phyloP scores from a whole-genome alignment of 1,284 basidiomycete species.

The Malassezia furfur region DNA sequence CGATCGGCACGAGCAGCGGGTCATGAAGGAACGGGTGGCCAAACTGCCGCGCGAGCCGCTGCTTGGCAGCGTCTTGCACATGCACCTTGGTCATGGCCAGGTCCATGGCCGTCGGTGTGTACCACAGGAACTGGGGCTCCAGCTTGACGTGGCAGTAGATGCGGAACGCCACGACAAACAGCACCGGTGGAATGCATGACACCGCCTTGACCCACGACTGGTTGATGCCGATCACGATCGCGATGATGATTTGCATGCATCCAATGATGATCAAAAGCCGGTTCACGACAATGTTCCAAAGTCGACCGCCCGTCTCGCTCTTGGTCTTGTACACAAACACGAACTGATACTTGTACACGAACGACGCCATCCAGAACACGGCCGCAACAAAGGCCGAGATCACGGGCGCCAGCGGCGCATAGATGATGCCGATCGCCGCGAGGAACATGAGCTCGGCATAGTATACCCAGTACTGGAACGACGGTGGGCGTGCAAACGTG shows the following conservation, averaged over 20 bases:
- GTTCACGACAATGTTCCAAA: conserved; percentile 44
- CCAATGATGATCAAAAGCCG: conserved; percentile 40
- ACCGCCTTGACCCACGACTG: conserved; percentile 32
- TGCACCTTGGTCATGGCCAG: conserved; percentile 29
- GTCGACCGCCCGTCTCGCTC: conserved; percentile 45
- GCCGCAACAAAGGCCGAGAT: conserved; percentile 34
- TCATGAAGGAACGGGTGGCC: conserved; percentile 44
- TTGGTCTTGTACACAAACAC: conserved; percentile 47
- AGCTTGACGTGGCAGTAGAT: conserved; percentile 36
- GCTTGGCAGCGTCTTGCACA: conserved; percentile 31
- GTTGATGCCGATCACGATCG: conserved; percentile 31
- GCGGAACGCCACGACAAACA: conserved; percentile 38
- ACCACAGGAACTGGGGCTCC: conserved; percentile 41
- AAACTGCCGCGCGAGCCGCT: conserved; percentile 42
- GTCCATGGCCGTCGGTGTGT: conserved; percentile 38
- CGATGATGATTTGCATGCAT: conserved; percentile 45
- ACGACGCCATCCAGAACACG: conserved; percentile 32
- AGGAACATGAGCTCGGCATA: conserved; percentile 52
- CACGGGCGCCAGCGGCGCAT: conserved; percentile 38
- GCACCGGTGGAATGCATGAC: conserved; percentile 36
- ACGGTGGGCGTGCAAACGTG: conserved; percentile 88
- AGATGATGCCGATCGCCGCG: conserved; percentile 39
- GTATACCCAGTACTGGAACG: conserved; percentile 82
- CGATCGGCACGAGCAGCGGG: conserved; percentile 40
- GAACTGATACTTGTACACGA: conserved; percentile 48